A percentile compares a stretch with the other conserved stretches of the same genome.
These are phyloP conservation scores for Clarkia xantiana DNA, from an alignment of 345 rosid genomes.

Conservation along the genomic window DNA sequence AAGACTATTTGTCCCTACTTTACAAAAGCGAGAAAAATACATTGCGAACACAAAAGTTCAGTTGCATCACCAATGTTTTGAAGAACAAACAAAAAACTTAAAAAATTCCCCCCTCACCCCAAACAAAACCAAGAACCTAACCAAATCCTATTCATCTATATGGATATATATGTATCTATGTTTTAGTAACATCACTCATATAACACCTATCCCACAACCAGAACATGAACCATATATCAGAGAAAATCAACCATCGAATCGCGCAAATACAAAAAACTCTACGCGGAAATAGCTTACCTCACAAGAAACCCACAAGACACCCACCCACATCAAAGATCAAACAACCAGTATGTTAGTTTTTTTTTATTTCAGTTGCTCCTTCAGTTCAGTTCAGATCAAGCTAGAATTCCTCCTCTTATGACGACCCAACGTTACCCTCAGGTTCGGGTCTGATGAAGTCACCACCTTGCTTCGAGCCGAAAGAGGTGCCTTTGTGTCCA, in stretches of 20 bases:
- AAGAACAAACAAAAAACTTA: no score
- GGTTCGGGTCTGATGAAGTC: slow-evolving; percentile 54
- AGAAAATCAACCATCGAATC: not conserved
- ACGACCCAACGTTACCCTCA: slow-evolving; percentile 30
- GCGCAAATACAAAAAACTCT: not conserved
- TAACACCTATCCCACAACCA: not conserved
- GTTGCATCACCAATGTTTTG: no score
- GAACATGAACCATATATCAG: not conserved
- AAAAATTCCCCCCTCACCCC: not conserved
- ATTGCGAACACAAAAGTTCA: no score
- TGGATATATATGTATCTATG: not conserved
- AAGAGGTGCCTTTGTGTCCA: slow-evolving; percentile 20
- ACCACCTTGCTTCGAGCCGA: slow-evolving; percentile 41
- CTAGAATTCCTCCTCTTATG: slow-evolving; percentile 69
- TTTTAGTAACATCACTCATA: no score
- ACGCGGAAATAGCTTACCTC: not conserved
- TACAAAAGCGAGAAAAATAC: no score
- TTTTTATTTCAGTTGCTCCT: not conserved
- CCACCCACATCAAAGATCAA: not conserved
- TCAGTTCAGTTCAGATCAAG: slow-evolving; percentile 21
- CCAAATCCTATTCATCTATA: slow-evolving; percentile 1
- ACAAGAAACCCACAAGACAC: not conserved
- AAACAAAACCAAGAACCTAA: not conserved
- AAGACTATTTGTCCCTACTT: no score
- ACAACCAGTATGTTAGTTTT: slow-evolving; percentile 10